phyloP scores from a whole-genome alignment of 441 rosid species.

The Viola pubescens region DNA sequence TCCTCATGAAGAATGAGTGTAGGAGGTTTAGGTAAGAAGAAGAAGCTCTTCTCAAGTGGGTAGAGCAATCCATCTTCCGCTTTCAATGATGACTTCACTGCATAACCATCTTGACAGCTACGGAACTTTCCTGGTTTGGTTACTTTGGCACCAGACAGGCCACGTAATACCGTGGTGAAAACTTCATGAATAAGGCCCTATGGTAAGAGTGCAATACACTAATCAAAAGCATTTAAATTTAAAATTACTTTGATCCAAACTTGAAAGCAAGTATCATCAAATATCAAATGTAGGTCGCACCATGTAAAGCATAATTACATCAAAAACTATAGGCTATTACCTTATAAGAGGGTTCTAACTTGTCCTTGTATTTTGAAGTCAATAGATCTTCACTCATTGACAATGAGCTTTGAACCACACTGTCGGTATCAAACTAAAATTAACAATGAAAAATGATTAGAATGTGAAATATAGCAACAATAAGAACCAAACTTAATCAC shows the following conservation, averaged over 20 bases:
- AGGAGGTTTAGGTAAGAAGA: constrained; percentile 96
- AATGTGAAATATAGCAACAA: neutral
- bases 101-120: constrained; percentile 94
- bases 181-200: constrained; percentile 97
- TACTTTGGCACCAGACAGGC: constrained; percentile 89
- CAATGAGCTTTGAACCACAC: constrained; percentile 46
- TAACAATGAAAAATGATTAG: constrained; percentile 7
- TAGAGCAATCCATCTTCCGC: constrained; percentile 97
- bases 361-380: constrained; percentile 85
- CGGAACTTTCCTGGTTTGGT: constrained; percentile 97
- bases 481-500: neutral
- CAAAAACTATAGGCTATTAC: constrained; percentile 24
- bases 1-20: constrained; percentile 97
- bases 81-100: constrained; percentile 91
- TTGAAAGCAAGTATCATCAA: constrained; percentile 4
- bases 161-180: constrained; percentile 76
- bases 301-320: neutral
- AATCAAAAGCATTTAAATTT: constrained; percentile 1
- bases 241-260: neutral
- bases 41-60: constrained; percentile 96
- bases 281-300: neutral
- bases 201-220: constrained; percentile 10
- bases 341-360: constrained; percentile 70
- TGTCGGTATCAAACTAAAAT: constrained; percentile 75
- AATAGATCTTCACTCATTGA: constrained; percentile 69